Evolutionary conservation across 495 filamentous ascomycete species (phyloP), one percentile per base, ranked within the genome.

Genomic region (Talaromyces nanjingensis): DNA sequence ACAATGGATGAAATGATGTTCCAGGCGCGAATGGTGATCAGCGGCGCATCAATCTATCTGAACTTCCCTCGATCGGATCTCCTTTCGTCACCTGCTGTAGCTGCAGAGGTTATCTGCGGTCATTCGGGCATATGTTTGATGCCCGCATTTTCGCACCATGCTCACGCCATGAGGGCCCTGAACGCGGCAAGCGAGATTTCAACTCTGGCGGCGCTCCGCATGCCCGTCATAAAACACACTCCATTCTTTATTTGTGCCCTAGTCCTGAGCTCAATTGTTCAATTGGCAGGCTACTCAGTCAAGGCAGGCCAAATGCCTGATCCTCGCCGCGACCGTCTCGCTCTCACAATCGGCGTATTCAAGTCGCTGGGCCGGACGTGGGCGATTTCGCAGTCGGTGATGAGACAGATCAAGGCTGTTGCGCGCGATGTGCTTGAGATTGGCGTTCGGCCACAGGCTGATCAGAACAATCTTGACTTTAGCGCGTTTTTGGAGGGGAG

Each of bases 221-320:
- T 86, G 24, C 83, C 89, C 0, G 80, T 93, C 5, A 78, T 86
- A 9, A 86, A 84, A 59, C 91, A 96, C 76, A 92, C 91, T 2
- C 91, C 92, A 24, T 93, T 96, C 75, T 93, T 96, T 78, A 92
- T 89, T 25, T 96, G 91, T 71, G 86, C 91, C 16, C 77, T 96
- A 22, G 79, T 83, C 25, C 71, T 87, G 67, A 83, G 79, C 63
- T 83, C 82, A 5, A 81, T 86, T 24, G 83, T 86, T 5, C 83
- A 87, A 61, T 69, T 87, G 31, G 79, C 81, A 18, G 80, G 82
- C n/a, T 86, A 82, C 73, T 92, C 89, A 11, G 83, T 93, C 65
- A 86, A 90, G 78, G 65, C 87, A 65, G 81, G 80, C 67, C 87
- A 87, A 60, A 87, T 90, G 68, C 88, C 87, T 63, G 86, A 91